Evolutionary conservation across 225 moss, liverwort and hornwort genomes (phyloP).

Genomic region (Pleurozium schreberi): DNA sequence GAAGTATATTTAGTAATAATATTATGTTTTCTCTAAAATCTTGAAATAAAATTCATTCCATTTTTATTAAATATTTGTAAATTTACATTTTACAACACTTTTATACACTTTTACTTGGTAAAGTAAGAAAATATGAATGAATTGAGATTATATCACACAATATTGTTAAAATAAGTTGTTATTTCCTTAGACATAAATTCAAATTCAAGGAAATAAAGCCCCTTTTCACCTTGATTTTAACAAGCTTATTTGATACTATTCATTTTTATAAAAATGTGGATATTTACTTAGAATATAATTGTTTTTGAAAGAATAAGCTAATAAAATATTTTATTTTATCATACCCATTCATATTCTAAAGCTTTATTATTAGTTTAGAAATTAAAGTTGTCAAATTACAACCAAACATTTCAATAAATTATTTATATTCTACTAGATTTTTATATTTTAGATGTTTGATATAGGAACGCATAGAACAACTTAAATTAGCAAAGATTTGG

Average conservation of each 20-base stretch:
- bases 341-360: neutral
- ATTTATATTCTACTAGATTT: neutral
- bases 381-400: neutral
- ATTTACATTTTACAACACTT: neutral
- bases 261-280: rapidly evolving
- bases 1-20: neutral
- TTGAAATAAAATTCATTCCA: neutral
- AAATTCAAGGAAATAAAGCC: neutral
- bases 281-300: neutral
- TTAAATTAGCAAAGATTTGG: constrained; percentile 3
- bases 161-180: no score
- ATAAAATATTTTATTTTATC: no score
- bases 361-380: neutral
- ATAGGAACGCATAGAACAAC: constrained; percentile 15
- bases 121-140: no score
- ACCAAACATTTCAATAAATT: neutral
- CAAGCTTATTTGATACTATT: neutral
- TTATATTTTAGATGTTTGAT: neutral
- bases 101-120: neutral
- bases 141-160: neutral
- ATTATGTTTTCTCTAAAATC: neutral
- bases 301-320: no score
- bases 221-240: neutral
- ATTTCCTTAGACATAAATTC: rapidly evolving
- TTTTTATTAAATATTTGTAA: neutral